Conservation (phyloP, 2,329 filamentous ascomycete species). For the Chaetomium sp. region DNA sequence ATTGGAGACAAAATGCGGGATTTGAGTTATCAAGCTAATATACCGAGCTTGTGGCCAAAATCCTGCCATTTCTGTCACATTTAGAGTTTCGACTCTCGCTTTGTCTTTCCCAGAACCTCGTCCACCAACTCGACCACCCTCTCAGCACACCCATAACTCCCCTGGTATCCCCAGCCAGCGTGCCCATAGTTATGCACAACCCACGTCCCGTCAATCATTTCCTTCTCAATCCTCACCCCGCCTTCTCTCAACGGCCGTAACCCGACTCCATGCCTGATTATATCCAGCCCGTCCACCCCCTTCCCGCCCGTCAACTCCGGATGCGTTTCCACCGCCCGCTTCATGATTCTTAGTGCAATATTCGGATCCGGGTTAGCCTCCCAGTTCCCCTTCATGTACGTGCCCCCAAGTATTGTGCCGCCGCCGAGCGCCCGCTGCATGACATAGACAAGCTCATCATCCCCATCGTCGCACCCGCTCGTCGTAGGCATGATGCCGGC, state of each 20-base stretch:
- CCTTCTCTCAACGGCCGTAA: conserved; percentile 73
- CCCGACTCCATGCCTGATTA: conserved; percentile 82
- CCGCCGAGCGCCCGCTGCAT: conserved; percentile 82
- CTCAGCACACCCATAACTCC: conserved; percentile 70
- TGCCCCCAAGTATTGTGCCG: conserved; percentile 85
- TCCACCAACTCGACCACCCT: conserved; percentile 67
- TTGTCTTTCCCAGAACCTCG: conserved; percentile 51
- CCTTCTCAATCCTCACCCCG: conserved; percentile 75
- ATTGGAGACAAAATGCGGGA: background rate
- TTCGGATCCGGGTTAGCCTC: conserved; percentile 77
- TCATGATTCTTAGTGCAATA: conserved; percentile 82
- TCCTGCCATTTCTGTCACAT: background rate
- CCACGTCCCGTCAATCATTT: conserved; percentile 62
- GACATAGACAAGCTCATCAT: conserved; percentile 73
- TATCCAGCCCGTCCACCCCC: conserved; percentile 71
- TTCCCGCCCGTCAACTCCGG: conserved; percentile 66
- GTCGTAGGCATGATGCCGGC: conserved; percentile 64
- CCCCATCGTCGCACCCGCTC: conserved; percentile 73
- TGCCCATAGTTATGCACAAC: conserved; percentile 85
- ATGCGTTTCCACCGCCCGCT: conserved; percentile 66
- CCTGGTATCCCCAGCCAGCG: conserved; percentile 75
- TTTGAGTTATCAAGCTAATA: background rate
- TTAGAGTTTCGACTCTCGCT: conserved; percentile 35
- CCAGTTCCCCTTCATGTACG: conserved; percentile 78
- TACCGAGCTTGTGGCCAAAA: background rate